Evolutionary conservation across 257 asterid genomes (phyloP), one percentile per base, ranked within the genome.

Genomic region (Voacanga thouarsii): DNA sequence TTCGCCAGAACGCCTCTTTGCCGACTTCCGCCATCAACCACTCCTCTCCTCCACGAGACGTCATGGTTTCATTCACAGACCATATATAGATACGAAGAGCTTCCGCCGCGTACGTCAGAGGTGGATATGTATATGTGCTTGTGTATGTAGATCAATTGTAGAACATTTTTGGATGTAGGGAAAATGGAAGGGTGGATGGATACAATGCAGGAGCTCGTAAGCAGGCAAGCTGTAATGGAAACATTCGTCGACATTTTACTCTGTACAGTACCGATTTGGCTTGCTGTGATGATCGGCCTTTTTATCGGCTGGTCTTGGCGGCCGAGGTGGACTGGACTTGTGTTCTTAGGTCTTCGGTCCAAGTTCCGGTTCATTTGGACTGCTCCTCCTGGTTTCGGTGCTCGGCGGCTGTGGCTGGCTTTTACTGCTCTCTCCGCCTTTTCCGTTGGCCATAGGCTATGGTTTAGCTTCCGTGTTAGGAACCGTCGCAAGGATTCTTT

Each of bases 281-380:
- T 91, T 50, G 98, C 99, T 68, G 92, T 96, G 67, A 93, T 90
- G 98, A 89, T 96, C 76, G 99, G 99, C 28, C 82, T 96, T 66
- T 0, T 92, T 71, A 93, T 96, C 89, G 99, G 99, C 5, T 96
- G 99, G 99, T 89, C 97, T 11, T 96, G 98, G 99, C 83, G 92
- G 81, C 97, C 98, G 26, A 82, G 97, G 75, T 93, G 97, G 98
- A 90, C 95, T 64, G 97, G 99, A 0, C 80, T 96, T 79, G 79
- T 93, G 26, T 92, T 86, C 79, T 87, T 93, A 19, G 97, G 98
- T 1, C 81, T 92, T 83, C 91, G 97, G 78, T 93, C 98, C 4
- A 96, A 92, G 83, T 81, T 90, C 86, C 91, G 97, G 64, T 87
- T 90, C 60, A 41, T 84, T 18, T 96, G 98, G 99, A 89, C 99